Base-by-base conservation (phyloP, 805 yeast genomes). In the Lipomyces sp. region DNA sequence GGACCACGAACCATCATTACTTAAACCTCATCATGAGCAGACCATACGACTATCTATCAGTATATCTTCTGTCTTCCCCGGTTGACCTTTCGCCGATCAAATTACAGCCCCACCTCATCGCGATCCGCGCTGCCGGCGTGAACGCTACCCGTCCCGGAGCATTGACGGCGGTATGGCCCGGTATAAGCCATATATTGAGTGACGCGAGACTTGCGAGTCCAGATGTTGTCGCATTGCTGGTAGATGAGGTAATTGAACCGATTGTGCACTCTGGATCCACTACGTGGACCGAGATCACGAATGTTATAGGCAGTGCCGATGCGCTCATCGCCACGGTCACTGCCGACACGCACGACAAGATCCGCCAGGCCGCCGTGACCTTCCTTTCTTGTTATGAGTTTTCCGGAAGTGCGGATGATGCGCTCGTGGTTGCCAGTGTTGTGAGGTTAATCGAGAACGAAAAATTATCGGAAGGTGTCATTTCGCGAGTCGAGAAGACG, bases 161-260 rank as follows among this genome's bases (percentile, higher is more conserved):
- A 16, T 23, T 53, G 31, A 22, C 51, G 2, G 33, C 40, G n/a
- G 31, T 53, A 21, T 53, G 58, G 58, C 58, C 58, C 2, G 58
- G 55, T 2, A 46, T 53, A 13, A 19, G 8, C 24, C 36, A 43
- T 19, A 48, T 50, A 11, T 49, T 53, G n/a, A 39, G 45, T 33
- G 24, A 35, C 19, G 18, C 32, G 21, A 19, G 24, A 4, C 28
- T 53, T 18, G 31, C 44, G 2, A 13, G 31, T 18, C n/a, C n/a
- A n/a, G 45, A 41, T 16, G 21, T 36, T 8, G 35, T 51, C 4
- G 35, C 22, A 16, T 22, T 40, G 28, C 32, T 53, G 3, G 55
- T 53, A 23, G 55, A 53, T 8, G 58, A 53, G n/a, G 52, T 53
- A 11, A 33, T 53, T 28, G 47, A 38, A 18, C 55, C 58, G 18